Evolutionary conservation across 2,329 filamentous ascomycete species (phyloP), one percentile per base, ranked within the genome.

Genomic region (Magnaporthiopsis rhizophila): DNA sequence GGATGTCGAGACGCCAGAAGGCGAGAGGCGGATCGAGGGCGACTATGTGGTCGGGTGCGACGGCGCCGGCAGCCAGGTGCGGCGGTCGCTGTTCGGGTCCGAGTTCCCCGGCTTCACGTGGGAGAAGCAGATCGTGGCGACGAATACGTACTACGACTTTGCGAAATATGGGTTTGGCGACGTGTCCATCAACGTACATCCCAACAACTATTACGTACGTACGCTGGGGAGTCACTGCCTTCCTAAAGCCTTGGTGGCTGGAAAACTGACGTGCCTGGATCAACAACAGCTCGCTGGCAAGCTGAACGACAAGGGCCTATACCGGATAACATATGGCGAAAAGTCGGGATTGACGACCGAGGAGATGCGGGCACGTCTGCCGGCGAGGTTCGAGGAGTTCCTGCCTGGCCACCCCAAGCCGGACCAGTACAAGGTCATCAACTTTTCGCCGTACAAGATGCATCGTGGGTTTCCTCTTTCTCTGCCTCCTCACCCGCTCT

Each of bases 121-220:
- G 78, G 79, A 86, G 63, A 77, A 78, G 65, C 83, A 86, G 70
- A 85, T 88, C 65, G 79, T 88, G 21, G 85, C 85, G 59, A 87
- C 85, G 7, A 87, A 88, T 84, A 82, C 84, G 13, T 87, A 87
- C 70, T 86, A 88, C 66, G 82, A 86, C 67, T 86, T 88, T 65
- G 75, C 78, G 18, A 81, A 81, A 66, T 84, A 79, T 67, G 80
- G 78, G 32, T 86, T 78, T 68, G 73, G 78, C 64, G 83, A 87
- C 67, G 79, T 80, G 15, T 86, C 86, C 71, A 87, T 87, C 71
- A 83, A 86, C 67, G 78, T 87, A 38, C 80, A 89, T 67, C 85
- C 85, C 0, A 80, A 84, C 28, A 78, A 89, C 69, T 88, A 83
- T 72, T 34, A 34, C 32, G 32, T 34, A 34, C 9, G 32, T n/a